phyloP scores from a whole-genome alignment of 2,329 filamentous ascomycete species.

The Fusarium multiceps region DNA sequence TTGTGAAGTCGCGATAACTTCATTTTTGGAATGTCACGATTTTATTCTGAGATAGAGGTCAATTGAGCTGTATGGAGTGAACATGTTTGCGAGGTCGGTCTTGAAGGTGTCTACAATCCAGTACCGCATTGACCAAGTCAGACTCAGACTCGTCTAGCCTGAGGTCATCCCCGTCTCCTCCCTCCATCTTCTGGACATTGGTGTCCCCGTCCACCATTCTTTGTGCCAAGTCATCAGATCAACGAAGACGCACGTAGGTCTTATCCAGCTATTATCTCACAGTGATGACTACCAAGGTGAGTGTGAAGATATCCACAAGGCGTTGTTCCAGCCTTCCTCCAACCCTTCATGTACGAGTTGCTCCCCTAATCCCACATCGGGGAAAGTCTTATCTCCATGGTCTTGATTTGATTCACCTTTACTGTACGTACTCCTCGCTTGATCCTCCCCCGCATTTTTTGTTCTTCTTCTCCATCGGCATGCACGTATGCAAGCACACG shows the following conservation, averaged over 20 bases:
- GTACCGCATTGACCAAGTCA: not conserved
- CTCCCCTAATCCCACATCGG: constrained; percentile 26
- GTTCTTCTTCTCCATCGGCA: not conserved
- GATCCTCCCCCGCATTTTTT: constrained; percentile 29
- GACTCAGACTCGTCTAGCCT: not conserved
- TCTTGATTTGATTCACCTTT: not conserved
- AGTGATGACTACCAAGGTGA: not conserved
- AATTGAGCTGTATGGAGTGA: not conserved
- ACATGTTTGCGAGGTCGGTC: not conserved
- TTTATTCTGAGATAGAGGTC: not conserved
- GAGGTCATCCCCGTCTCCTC: not conserved
- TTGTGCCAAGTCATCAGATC: constrained; percentile 15
- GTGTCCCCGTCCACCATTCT: not conserved
- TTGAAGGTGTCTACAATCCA: not conserved
- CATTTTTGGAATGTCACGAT: not conserved
- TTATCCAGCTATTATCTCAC: constrained; percentile 13
- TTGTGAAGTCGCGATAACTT: constrained; percentile 14
- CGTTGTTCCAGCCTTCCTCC: constrained; percentile 16
- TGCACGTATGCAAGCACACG: not conserved
- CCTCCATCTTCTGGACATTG: not conserved
- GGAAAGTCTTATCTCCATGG: constrained; percentile 34
- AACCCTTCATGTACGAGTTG: constrained; percentile 40
- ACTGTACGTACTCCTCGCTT: not conserved
- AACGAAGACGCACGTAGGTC: not conserved
- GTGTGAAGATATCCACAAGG: constrained; percentile 25